A percentile compares a stretch with the other conserved stretches of the same genome.
Conservation (phyloP, 2,329 filamentous ascomycete species). For the Aspergillus pseudonomiae region DNA sequence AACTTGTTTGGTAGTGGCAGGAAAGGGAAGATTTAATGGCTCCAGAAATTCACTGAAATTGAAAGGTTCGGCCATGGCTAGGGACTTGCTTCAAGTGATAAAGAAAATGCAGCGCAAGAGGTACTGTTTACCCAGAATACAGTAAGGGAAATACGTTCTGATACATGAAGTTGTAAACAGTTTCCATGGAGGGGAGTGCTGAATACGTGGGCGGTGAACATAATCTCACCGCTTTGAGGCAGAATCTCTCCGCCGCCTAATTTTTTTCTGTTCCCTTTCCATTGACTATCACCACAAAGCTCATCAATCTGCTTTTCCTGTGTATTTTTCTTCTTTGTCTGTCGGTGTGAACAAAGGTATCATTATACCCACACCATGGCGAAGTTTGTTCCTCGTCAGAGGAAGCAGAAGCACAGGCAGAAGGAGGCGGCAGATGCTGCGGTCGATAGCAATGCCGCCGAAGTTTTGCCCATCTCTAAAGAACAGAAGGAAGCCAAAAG, state of each 20-base stretch:
- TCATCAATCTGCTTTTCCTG: conserved; percentile 9
- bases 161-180: not conserved
- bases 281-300: conserved; percentile 8
- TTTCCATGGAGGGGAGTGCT: not conserved
- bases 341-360: conserved; percentile 13
- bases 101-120: not conserved
- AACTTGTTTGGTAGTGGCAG: conserved; percentile 63
- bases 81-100: not conserved
- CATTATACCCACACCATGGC: conserved; percentile 36
- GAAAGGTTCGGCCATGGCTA: conserved; percentile 30
- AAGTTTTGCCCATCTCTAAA: conserved; percentile 51
- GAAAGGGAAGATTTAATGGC: conserved; percentile 61
- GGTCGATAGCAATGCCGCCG: conserved; percentile 52
- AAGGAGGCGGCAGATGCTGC: conserved; percentile 30
- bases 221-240: conserved; percentile 20
- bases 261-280: conserved; percentile 21
- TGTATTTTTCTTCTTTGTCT: conserved; percentile 16
- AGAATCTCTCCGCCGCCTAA: conserved; percentile 28
- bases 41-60: conserved; percentile 43
- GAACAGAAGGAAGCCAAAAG: conserved; percentile 58
- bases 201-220: conserved; percentile 24
- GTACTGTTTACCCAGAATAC: not conserved
- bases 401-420: conserved; percentile 57
- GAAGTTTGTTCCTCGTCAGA: conserved; percentile 58
- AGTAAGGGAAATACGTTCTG: not conserved